Conservation (phyloP, 805 yeast species). For the Metschnikowia gelsemii region DNA sequence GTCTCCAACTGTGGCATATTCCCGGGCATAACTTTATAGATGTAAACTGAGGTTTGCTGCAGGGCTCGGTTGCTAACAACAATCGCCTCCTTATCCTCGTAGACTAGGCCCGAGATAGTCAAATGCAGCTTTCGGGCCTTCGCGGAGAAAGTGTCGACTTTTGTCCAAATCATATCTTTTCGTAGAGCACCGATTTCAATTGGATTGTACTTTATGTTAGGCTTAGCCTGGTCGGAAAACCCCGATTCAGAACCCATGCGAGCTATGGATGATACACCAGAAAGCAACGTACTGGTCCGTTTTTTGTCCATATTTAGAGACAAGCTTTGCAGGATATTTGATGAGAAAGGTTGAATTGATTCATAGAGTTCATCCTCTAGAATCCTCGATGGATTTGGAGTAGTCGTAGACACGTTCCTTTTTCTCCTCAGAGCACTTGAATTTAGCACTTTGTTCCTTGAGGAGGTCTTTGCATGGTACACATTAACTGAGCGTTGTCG, state of each 20-base stretch:
- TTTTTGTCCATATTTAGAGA: conserved; percentile 44
- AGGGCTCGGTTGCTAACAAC: conserved; percentile 49
- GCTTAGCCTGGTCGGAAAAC: conserved; percentile 27
- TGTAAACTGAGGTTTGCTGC: conserved; percentile 48
- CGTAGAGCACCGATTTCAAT: conserved; percentile 34
- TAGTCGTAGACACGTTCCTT: conserved; percentile 32
- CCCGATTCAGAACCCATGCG: conserved; percentile 43
- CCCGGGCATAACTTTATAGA: conserved; percentile 41
- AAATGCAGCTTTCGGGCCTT: conserved; percentile 32
- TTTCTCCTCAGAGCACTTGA: conserved; percentile 18
- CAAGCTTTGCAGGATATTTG: conserved; percentile 14
- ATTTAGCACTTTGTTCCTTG: conserved; percentile 16
- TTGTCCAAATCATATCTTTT: conserved; percentile 72
- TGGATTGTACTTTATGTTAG: conserved; percentile 12
- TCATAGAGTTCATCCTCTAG: conserved; percentile 39
- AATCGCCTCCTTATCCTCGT: conserved; percentile 59
- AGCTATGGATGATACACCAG: conserved; percentile 46
- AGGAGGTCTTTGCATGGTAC: conserved; percentile 52
- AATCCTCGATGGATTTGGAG: conserved; percentile 44
- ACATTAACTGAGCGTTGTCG: conserved; percentile 46
- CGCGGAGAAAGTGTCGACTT: conserved; percentile 45
- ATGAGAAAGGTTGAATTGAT: conserved; percentile 7
- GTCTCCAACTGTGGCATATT: conserved; percentile 30
- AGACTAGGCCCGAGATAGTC: conserved; percentile 40
- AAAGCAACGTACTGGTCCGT: conserved; percentile 41